A percentile compares a stretch with the other conserved stretches of the same genome.
Conservation (phyloP, 768 basidiomycete genomes). For the Leccinum pellstonianum region DNA sequence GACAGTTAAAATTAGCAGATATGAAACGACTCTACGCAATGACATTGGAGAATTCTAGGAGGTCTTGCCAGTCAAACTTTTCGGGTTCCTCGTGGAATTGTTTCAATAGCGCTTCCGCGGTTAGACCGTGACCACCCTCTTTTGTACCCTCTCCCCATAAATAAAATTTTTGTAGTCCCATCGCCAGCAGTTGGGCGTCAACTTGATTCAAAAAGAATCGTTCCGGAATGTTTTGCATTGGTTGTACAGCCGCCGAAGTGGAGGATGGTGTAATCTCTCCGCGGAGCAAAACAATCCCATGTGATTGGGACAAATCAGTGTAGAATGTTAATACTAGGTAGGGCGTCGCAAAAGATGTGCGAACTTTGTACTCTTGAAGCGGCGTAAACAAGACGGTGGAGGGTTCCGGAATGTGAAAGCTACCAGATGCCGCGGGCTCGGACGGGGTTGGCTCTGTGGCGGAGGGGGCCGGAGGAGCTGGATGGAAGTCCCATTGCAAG, state of each 20-base stretch:
- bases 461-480: slow-evolving; percentile 58
- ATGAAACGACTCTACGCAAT: not conserved
- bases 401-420: slow-evolving; percentile 44
- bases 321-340: slow-evolving; percentile 90
- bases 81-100: slow-evolving; percentile 77
- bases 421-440: slow-evolving; percentile 29
- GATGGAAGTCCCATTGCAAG: slow-evolving; percentile 89
- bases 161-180: slow-evolving; percentile 86
- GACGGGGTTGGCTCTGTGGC: slow-evolving; percentile 45
- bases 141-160: slow-evolving; percentile 47
- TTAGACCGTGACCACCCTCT: slow-evolving; percentile 1
- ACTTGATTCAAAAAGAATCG: slow-evolving; percentile 67
- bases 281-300: slow-evolving; percentile 80
- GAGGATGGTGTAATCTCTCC: slow-evolving; percentile 86
- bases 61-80: slow-evolving; percentile 79
- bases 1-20: not conserved
- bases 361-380: slow-evolving; percentile 88
- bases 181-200: slow-evolving; percentile 80
- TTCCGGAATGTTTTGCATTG: slow-evolving; percentile 27
- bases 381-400: slow-evolving; percentile 92
- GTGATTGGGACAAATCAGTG: slow-evolving; percentile 78
- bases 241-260: slow-evolving; percentile 33
- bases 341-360: slow-evolving; percentile 83
- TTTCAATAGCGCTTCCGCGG: slow-evolving; percentile 48
- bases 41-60: slow-evolving; percentile 48